Evolutionary conservation across 352 stramenopile genomes (phyloP), one percentile per base, ranked within the genome.

Genomic region (Phytophthora tentaculata): DNA sequence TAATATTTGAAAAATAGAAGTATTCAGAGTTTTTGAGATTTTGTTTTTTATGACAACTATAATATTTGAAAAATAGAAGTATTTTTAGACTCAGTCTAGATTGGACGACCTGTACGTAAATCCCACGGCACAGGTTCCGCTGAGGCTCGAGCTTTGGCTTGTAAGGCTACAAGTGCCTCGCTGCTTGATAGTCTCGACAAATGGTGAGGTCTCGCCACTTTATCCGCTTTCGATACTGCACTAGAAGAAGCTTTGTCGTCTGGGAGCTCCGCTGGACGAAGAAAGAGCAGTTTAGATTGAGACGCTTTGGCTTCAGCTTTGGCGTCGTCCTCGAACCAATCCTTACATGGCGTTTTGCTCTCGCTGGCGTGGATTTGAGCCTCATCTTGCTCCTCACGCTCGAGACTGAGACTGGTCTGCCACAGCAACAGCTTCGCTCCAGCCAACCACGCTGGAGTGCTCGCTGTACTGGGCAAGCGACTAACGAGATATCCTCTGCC

Each of bases 361-460:
- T 72, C 55, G 0, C 58, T 74, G 4, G 64, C 65, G 23, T 80
- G 58, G 16, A 77, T 59, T 50, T 83, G 64, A 20, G 71, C 60
- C 26, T 83, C 78, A 1, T 63, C 61, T 10, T 76, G 43, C 10
- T 83, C 76, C 37, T 91, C 83, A 7, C 79, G 80, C 6, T 73
- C 79, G 4, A 91, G 62, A 61, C 83, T 91, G 44, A 23, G 58
- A 37, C 52, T 79, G 1, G 83, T 91, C 50, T 91, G 83, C 80
- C 83, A 91, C 0, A 91, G 72, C 26, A 89, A 29, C 0, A 89
- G 50, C 59, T 88, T 91, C 0, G 79, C 77, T 9, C 67, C 74
- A 20, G 62, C 64, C 19, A 91, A 65, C 81, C 83, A 91, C 17
- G 66, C 29, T 1, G 79, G 53, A 0, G 41, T 76, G 13, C 29